phyloP scores from a whole-genome alignment of 2,329 filamentous ascomycete genomes.

The Pseudogymnoascus sp. region DNA sequence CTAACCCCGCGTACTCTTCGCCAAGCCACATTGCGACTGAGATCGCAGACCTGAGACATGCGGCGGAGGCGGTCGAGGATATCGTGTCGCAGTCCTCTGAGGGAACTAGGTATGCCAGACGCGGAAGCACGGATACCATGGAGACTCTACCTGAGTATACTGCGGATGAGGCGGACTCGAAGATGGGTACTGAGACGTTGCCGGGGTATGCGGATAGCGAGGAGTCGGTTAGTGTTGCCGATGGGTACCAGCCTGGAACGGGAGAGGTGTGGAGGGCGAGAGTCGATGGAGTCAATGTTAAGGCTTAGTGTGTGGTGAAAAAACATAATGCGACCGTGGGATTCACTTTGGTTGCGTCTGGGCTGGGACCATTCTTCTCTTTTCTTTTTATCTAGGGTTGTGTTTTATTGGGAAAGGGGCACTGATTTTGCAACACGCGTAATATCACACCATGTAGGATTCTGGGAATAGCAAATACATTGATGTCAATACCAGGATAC shows the following conservation, averaged over 20 bases:
- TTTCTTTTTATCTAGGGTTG: not conserved
- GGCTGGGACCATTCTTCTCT: not conserved
- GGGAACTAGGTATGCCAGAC: not conserved
- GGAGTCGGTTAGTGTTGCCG: not conserved
- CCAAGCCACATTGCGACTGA: not conserved
- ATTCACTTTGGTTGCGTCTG: not conserved
- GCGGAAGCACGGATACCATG: not conserved
- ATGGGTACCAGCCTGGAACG: slow-evolving; percentile 4
- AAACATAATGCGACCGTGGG: not conserved
- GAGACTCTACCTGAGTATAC: not conserved
- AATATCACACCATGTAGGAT: slow-evolving; percentile 1
- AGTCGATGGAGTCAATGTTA: not conserved
- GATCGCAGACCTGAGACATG: not conserved
- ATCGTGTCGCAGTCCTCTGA: not conserved
- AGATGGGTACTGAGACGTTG: not conserved
- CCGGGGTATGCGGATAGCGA: not conserved
- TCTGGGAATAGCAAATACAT: not conserved
- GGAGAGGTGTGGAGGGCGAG: slow-evolving; percentile 2
- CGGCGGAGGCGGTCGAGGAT: not conserved
- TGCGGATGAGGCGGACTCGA: not conserved
- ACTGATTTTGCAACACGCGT: not conserved
- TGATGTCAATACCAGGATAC: not conserved
- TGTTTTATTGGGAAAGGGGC: not conserved
- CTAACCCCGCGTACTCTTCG: not conserved
- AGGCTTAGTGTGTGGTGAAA: not conserved